Evolutionary conservation across 1,284 basidiomycete species (phyloP).

Genomic region (Sporisorium reilianum): DNA sequence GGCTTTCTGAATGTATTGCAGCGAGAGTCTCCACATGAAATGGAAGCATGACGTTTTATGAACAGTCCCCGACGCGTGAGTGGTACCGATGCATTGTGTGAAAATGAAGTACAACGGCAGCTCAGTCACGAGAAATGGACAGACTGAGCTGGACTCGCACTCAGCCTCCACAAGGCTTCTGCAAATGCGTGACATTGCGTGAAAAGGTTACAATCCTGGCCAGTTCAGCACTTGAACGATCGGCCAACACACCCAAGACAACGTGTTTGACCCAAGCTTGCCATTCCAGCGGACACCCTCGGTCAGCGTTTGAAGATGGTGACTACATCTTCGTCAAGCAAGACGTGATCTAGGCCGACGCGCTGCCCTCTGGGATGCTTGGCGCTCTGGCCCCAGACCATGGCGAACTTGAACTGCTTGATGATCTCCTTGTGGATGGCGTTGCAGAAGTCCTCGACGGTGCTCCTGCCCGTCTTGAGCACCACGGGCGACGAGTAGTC

Average conservation of each 20-base stretch:
- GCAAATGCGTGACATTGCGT: no score
- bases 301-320: conserved; percentile 60
- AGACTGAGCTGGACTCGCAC: no score
- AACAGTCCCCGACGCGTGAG: no score
- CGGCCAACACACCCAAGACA: background rate
- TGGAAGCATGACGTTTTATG: no score
- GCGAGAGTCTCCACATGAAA: no score
- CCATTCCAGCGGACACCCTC: background rate
- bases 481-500: conserved; percentile 82
- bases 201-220: no score
- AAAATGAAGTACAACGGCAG: no score
- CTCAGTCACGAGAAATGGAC: no score
- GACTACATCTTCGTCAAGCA: conserved; percentile 62
- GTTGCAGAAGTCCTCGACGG: conserved; percentile 86
- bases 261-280: background rate
- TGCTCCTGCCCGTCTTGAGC: conserved; percentile 74
- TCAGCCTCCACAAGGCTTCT: no score
- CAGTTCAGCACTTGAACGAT: background rate
- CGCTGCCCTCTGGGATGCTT: conserved; percentile 97
- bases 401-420: conserved; percentile 88
- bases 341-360: conserved; percentile 75
- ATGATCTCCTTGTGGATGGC: conserved; percentile 90
- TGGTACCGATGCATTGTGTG: no score
- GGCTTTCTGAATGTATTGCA: conserved; percentile 30
- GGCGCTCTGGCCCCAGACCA: conserved; percentile 93